Conservation (phyloP, 2,329 filamentous ascomycete genomes). For the Tetracladium maxilliforme region DNA sequence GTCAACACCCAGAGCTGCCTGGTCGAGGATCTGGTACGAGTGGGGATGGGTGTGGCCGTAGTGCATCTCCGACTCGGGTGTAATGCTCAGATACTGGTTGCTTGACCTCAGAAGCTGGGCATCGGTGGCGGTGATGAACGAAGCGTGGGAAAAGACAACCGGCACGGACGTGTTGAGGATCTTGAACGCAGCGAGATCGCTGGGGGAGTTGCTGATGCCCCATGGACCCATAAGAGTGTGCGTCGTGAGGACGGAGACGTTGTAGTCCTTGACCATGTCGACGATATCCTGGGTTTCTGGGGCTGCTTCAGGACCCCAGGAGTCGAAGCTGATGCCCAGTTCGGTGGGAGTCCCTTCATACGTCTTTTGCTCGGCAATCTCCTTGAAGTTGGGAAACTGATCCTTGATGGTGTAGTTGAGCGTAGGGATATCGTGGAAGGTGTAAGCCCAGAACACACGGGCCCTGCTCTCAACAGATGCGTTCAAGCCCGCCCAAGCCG, state of each 20-base stretch:
- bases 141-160: constrained; percentile 35
- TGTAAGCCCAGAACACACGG: constrained; percentile 29
- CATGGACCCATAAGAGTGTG: constrained; percentile 11
- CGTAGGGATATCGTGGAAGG: constrained; percentile 19
- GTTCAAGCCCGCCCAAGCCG: constrained; percentile 25
- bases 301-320: constrained; percentile 13
- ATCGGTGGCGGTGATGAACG: constrained; percentile 23
- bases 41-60: constrained; percentile 35
- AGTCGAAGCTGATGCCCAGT: constrained; percentile 26
- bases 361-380: constrained; percentile 15
- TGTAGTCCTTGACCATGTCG: constrained; percentile 17
- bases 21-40: constrained; percentile 28
- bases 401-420: constrained; percentile 8
- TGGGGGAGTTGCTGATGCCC: constrained; percentile 18
- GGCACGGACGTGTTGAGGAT: constrained; percentile 28
- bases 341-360: constrained; percentile 15
- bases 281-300: constrained; percentile 16
- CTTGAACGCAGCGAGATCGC: constrained; percentile 17
- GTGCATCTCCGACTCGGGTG: constrained; percentile 43
- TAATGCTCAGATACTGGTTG: constrained; percentile 39
- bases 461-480: constrained; percentile 31
- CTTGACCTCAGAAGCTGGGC: constrained; percentile 25
- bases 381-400: constrained; percentile 22
- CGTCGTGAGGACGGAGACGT: constrained; percentile 28
- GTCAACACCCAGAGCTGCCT: constrained; percentile 36